Evolutionary conservation across 805 yeast genomes (phyloP).

Genomic region (Candida pseudofarinosa): DNA sequence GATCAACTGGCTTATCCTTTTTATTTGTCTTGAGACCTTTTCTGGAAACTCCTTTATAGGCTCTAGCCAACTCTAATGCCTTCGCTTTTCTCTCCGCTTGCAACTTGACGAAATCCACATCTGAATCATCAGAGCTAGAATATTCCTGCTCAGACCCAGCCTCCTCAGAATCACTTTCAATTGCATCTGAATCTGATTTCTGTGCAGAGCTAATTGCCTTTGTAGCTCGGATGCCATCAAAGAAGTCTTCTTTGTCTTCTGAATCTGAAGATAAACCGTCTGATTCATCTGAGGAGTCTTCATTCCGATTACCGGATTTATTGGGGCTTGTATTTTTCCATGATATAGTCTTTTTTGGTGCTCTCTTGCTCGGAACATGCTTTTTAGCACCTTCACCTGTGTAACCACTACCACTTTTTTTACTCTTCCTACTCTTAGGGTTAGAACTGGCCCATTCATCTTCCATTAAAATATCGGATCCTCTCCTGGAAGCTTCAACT

Average conservation of each 20-base stretch:
- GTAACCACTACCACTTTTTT: constrained; percentile 8
- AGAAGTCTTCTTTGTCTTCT: constrained; percentile 14
- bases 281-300: constrained; percentile 8
- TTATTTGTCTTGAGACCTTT: constrained; percentile 18
- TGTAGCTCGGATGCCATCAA: constrained; percentile 16
- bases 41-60: constrained; percentile 7
- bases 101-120: constrained; percentile 67
- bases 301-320: constrained; percentile 7
- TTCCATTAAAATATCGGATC: constrained; percentile 5
- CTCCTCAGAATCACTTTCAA: constrained; percentile 6
- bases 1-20: neutral
- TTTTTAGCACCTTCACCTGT: constrained; percentile 3
- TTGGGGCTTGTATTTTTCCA: constrained; percentile 6
- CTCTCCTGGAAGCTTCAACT: constrained; percentile 9
- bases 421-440: constrained; percentile 6
- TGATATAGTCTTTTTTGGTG: constrained; percentile 21
- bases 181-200: constrained; percentile 1
- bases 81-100: constrained; percentile 64
- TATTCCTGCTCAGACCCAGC: constrained; percentile 20
- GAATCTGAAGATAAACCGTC: constrained; percentile 13
- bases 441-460: neutral
- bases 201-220: constrained; percentile 6
- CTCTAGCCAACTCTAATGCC: constrained; percentile 46
- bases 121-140: constrained; percentile 59
- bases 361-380: constrained; percentile 13